A percentile compares a stretch with the other conserved stretches of the same genome.
Evolutionary conservation across 352 stramenopile genomes (phyloP).

Genomic region (Phytophthora tentaculata): DNA sequence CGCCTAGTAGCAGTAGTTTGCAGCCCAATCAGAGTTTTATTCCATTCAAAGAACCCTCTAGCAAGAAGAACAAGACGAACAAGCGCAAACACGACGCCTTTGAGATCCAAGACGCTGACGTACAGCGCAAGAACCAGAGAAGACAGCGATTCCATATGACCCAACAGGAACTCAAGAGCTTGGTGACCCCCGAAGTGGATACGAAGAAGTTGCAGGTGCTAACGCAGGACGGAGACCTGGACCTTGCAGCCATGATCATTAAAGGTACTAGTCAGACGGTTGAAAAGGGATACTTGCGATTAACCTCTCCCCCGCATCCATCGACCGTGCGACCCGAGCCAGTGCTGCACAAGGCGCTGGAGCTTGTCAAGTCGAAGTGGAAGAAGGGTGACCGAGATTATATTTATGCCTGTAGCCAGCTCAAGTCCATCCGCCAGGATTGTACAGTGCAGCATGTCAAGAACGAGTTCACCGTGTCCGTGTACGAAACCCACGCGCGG

Average conservation of each 20-base stretch:
- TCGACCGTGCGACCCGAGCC: conserved; percentile 94
- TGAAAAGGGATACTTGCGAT: conserved; percentile 98
- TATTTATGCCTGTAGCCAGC: conserved; percentile 96
- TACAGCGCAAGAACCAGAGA: conserved; percentile 78
- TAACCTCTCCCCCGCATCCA: conserved; percentile 95
- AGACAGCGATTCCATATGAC: conserved; percentile 81
- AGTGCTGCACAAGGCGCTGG: conserved; percentile 91
- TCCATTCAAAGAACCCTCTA: conserved; percentile 46
- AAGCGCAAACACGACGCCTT: conserved; percentile 74
- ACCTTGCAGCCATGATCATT: conserved; percentile 90
- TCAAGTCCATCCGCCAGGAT: conserved; percentile 99
- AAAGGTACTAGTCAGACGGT: conserved; percentile 95
- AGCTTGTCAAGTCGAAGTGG: conserved; percentile 90
- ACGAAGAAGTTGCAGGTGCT: conserved; percentile 78
- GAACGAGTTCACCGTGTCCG: conserved; percentile 96
- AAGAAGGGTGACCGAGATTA: conserved; percentile 90
- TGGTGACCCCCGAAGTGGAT: conserved; percentile 73
- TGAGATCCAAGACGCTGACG: conserved; percentile 46
- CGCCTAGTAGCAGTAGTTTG: conserved; percentile 35
- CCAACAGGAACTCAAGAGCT: conserved; percentile 63
- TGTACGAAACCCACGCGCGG: conserved; percentile 98
- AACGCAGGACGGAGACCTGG: conserved; percentile 78
- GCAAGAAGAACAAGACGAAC: conserved; percentile 66
- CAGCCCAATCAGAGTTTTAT: conserved; percentile 47
- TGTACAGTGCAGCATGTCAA: conserved; percentile 98